A percentile compares a stretch with the other conserved stretches of the same genome.
phyloP scores from a whole-genome alignment of 768 basidiomycete genomes.

The Collybia nuda region DNA sequence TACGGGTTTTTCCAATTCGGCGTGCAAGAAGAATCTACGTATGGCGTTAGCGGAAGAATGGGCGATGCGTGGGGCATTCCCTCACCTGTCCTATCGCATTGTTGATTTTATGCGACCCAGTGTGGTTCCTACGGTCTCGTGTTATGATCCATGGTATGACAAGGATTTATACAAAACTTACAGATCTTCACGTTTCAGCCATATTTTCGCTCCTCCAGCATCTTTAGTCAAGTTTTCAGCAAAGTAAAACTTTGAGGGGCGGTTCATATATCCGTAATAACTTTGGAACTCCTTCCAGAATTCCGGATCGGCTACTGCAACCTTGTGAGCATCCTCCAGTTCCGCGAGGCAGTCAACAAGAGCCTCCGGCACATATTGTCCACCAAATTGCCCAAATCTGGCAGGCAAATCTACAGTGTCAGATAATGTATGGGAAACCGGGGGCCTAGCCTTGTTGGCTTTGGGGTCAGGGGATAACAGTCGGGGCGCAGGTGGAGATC shows the following conservation, averaged over 20 bases:
- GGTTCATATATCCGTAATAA: slow-evolving; percentile 91
- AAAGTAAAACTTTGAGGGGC: slow-evolving; percentile 89
- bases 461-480: slow-evolving; percentile 27
- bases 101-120: slow-evolving; percentile 99
- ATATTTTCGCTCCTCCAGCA: slow-evolving; percentile 92
- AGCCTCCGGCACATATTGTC: slow-evolving; percentile 96
- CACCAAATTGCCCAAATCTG: slow-evolving; percentile 94
- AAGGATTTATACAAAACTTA: slow-evolving; percentile 30
- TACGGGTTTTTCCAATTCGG: slow-evolving; percentile 91
- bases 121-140: slow-evolving; percentile 74
- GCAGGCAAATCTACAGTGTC: slow-evolving; percentile 60
- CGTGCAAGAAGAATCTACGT: slow-evolving; percentile 87
- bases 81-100: slow-evolving; percentile 93
- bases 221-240: slow-evolving; percentile 89
- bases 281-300: slow-evolving; percentile 92
- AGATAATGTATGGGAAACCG: slow-evolving; percentile 26
- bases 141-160: slow-evolving; percentile 6
- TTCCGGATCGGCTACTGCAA: slow-evolving; percentile 81
- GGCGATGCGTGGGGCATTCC: not conserved
- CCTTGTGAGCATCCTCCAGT: slow-evolving; percentile 87
- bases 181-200: slow-evolving; percentile 97
- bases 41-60: not conserved
- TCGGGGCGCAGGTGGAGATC: slow-evolving; percentile 26
- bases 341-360: slow-evolving; percentile 91
- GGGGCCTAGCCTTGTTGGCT: slow-evolving; percentile 25